Evolutionary conservation across 2,329 filamentous ascomycete genomes (phyloP).

Genomic region (Waltergamsia citrina): DNA sequence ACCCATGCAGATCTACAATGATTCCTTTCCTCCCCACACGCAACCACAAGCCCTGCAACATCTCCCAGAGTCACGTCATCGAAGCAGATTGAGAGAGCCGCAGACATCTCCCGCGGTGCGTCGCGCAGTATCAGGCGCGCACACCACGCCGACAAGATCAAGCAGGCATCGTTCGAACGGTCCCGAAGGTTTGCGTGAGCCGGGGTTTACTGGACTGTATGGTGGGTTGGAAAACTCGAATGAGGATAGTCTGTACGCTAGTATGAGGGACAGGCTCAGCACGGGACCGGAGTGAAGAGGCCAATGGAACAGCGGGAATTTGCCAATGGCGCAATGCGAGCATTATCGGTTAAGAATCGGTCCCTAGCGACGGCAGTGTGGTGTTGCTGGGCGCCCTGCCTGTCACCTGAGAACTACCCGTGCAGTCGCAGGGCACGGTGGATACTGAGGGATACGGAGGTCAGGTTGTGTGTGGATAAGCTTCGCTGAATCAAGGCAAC

Average conservation of each 20-base stretch:
- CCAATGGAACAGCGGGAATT: too few relatives aligned
- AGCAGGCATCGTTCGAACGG: not conserved
- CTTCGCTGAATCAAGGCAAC: not conserved
- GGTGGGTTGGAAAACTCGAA: not conserved
- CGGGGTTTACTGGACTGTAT: not conserved
- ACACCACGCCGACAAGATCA: not conserved
- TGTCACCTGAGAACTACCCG: too few relatives aligned
- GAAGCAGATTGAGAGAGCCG: not conserved
- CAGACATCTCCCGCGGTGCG: not conserved
- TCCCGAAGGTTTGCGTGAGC: not conserved
- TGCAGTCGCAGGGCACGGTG: too few relatives aligned
- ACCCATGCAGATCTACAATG: not conserved
- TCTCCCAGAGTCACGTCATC: not conserved
- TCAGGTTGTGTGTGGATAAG: too few relatives aligned
- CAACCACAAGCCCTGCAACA: constrained; percentile 1
- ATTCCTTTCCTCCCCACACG: not conserved
- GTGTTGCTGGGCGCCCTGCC: too few relatives aligned
- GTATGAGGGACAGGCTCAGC: too few relatives aligned
- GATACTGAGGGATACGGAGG: too few relatives aligned
- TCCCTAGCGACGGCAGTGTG: too few relatives aligned
- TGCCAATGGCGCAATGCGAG: too few relatives aligned
- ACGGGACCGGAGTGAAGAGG: too few relatives aligned
- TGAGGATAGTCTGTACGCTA: too few relatives aligned
- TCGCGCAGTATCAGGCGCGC: not conserved
- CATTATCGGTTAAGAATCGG: too few relatives aligned